These are phyloP conservation scores for Peterozyma xylosa DNA, from an alignment of 805 yeast species.

Conservation along the genomic window DNA sequence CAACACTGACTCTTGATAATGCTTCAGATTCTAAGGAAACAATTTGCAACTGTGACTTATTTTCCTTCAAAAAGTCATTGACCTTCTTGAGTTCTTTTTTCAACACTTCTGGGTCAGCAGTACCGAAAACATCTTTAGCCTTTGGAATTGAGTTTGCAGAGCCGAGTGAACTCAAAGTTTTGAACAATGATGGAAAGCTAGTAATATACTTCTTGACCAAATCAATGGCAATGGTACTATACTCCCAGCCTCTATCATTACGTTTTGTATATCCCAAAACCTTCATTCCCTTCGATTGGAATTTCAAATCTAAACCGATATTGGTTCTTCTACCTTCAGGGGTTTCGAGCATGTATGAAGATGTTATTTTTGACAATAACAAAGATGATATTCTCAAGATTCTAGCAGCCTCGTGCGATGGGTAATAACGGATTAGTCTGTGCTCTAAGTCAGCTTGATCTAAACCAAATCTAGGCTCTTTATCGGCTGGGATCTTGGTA, in stretches of 20 bases:
- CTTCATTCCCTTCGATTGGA: conserved; percentile 70
- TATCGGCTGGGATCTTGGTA: conserved; percentile 32
- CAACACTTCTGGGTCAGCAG: conserved; percentile 31
- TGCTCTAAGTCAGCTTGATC: conserved; percentile 51
- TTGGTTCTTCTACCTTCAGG: conserved; percentile 46
- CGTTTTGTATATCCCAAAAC: conserved; percentile 83
- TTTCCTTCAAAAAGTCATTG: conserved; percentile 38
- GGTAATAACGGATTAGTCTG: conserved; percentile 48
- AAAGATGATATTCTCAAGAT: conserved; percentile 50
- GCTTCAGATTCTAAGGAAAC: conserved; percentile 77
- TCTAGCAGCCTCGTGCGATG: conserved; percentile 59
- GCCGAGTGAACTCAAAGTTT: conserved; percentile 13
- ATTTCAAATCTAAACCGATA: conserved; percentile 80
- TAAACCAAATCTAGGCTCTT: conserved; percentile 63
- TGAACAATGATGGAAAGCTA: conserved; percentile 58
- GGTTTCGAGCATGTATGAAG: conserved; percentile 57
- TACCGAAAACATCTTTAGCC: conserved; percentile 27
- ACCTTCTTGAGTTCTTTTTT: conserved; percentile 30
- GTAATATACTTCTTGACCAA: conserved; percentile 54
- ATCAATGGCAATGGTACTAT: conserved; percentile 63
- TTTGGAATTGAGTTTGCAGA: conserved; percentile 27
- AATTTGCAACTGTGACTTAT: conserved; percentile 38
- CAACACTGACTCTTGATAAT: conserved; percentile 57
- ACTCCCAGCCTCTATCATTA: conserved; percentile 69
- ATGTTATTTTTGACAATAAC: conserved; percentile 70